Base-by-base conservation (phyloP, 345 rosid species). In the Brassica juncea region DNA sequence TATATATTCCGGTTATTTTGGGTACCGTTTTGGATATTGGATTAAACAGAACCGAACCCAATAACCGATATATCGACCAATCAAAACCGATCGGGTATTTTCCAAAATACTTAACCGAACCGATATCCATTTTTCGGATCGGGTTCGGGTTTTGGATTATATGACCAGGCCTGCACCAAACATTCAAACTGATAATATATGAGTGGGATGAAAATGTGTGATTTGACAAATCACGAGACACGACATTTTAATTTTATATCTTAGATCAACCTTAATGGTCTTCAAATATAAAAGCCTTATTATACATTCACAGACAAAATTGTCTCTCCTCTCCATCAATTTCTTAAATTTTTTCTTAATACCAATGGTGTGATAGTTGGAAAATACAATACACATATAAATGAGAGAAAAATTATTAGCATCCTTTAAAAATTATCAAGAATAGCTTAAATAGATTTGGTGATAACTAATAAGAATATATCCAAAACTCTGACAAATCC, bases 201-300 rank as follows among this genome's bases (percentile, higher is more conserved):
- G 76, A 71, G 71, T 19, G 61, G 75, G 12, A 49, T 9, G 55
- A 42, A 63, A 2, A 15, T 4, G 68, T 30, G 63, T 59, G 82
- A 79, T 79, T 66, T 44, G 78, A 79, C 82, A 79, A 58, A 67
- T 58, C 82, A 73, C 82, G 74, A 79, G 77, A 66, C 8, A 79
- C 10, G 70, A 79, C 77, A 66, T 73, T 62, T 55, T 71, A 65
- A 72, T 68, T 58, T 70, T 47, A 78, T 71, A 54, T 35, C 44
- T 11, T 35, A 23, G 25, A 23, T 0, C 25, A 23, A 23, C 25
- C 25, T 23, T 23, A 23, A 23, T 23, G 25, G 2, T 23, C 25
- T 23, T 23, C 25, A 23, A 23, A 23, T 23, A 23, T 23, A 23
- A 23, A 23, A 23, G 25, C 25, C 44, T 39, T 35, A 32, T 32